A percentile compares a stretch with the other conserved stretches of the same genome.
Conservation (phyloP, 1,284 basidiomycete genomes). For the Ustilago sp. region DNA sequence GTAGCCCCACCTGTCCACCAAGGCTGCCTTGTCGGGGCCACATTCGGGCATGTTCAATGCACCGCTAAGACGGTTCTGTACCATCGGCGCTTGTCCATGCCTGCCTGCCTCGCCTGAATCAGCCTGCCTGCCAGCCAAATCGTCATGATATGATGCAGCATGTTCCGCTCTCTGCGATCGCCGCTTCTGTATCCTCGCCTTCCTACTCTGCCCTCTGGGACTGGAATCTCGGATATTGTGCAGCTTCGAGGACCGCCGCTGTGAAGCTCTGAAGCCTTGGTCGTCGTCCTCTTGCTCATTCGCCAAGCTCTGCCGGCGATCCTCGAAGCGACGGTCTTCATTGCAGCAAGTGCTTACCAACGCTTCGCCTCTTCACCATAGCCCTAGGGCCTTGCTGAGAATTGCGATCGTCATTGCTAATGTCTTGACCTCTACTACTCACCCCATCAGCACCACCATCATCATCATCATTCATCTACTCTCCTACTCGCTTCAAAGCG, state of each 20-base stretch:
- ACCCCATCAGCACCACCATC: neutral
- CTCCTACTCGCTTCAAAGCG: neutral
- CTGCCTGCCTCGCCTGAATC: conserved; percentile 1
- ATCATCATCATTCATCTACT: conserved; percentile 7
- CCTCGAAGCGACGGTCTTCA: conserved; percentile 36
- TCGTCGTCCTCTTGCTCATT: neutral
- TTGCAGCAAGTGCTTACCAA: conserved; percentile 24
- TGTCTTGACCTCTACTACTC: conserved; percentile 1
- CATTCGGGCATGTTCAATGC: conserved; percentile 10
- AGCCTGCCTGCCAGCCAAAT: conserved; percentile 2
- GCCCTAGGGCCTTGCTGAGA: neutral
- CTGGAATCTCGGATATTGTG: conserved; percentile 27
- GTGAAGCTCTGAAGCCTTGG: neutral
- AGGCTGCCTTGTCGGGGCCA: conserved; percentile 3
- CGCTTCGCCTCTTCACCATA: neutral
- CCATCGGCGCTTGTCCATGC: conserved; percentile 3
- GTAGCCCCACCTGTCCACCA: conserved; percentile 3
- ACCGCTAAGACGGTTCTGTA: conserved; percentile 9
- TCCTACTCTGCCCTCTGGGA: neutral
- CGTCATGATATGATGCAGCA: conserved; percentile 3
- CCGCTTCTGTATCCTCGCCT: conserved; percentile 16
- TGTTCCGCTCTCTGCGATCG: conserved; percentile 11
- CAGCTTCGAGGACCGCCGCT: conserved; percentile 11
- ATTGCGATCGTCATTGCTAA: neutral
- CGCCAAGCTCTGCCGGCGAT: conserved; percentile 7